phyloP scores from a whole-genome alignment of 441 rosid species.

The Erodium texanum region DNA sequence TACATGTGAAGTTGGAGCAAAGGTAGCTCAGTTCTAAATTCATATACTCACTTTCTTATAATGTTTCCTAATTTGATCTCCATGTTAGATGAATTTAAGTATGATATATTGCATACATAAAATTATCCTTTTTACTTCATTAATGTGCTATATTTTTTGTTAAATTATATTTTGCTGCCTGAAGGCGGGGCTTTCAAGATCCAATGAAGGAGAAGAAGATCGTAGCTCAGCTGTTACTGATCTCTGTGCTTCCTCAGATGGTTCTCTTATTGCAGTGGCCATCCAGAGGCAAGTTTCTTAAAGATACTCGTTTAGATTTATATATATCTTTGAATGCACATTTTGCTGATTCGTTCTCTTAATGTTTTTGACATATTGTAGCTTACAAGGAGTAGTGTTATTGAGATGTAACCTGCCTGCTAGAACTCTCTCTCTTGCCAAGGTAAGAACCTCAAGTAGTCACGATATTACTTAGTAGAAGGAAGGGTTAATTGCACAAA shows the following conservation, averaged over 20 bases:
- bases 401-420: slow-evolving; percentile 35
- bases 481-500: too few relatives aligned
- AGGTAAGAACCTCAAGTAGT: slow-evolving; percentile 36
- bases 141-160: background rate
- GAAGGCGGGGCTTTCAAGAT: slow-evolving; percentile 46
- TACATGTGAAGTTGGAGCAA: slow-evolving; percentile 57
- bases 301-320: background rate
- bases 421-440: slow-evolving; percentile 40
- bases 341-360: slow-evolving; percentile 13
- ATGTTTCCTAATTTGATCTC: background rate
- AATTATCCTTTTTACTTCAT: too few relatives aligned
- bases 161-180: slow-evolving; percentile 25
- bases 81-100: too few relatives aligned
- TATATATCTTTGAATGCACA: background rate
- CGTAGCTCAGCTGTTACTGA: slow-evolving; percentile 41
- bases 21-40: slow-evolving; percentile 43
- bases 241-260: slow-evolving; percentile 45
- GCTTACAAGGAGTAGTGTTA: slow-evolving; percentile 68
- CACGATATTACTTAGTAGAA: background rate
- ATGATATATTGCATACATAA: too few relatives aligned
- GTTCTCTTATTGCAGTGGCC: slow-evolving; percentile 55
- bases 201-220: slow-evolving; percentile 32
- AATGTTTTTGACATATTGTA: slow-evolving; percentile 23
- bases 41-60: background rate
- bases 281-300: slow-evolving; percentile 49